Percentiles rank a stretch among this genome's conserved stretches.
Conservation (phyloP, 2,329 filamentous ascomycete species). For the Aciculosporium take region DNA sequence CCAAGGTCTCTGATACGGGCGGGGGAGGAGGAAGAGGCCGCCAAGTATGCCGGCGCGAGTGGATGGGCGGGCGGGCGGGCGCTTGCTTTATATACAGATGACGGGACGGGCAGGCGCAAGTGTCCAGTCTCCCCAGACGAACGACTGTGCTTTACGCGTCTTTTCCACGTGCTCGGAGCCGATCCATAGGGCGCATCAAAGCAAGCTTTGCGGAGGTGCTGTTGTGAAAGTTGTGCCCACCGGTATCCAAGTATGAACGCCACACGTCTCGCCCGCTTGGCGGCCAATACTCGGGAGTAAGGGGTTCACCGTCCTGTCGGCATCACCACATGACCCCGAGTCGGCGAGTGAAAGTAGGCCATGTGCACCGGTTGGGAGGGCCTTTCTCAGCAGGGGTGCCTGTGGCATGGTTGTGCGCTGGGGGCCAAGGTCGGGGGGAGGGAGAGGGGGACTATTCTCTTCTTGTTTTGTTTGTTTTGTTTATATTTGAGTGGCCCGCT, state of each 20-base stretch:
- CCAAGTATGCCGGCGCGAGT: neutral
- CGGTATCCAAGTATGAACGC: neutral
- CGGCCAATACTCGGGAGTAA: neutral
- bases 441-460: no score
- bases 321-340: neutral
- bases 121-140: no score
- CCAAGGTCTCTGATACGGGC: neutral
- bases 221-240: neutral
- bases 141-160: neutral
- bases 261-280: constrained; percentile 1
- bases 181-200: neutral
- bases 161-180: neutral
- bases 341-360: neutral
- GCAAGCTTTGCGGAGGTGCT: neutral
- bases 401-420: neutral
- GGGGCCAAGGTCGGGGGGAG: neutral
- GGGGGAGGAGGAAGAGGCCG: neutral
- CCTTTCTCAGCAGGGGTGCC: neutral
- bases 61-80: no score
- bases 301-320: constrained; percentile 1
- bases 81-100: neutral
- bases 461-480: no score
- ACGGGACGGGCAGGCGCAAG: neutral
- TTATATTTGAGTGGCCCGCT: neutral
- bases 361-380: neutral